Percentiles rank a stretch among this genome's conserved stretches.
These are phyloP conservation scores for Angophora floribunda DNA, from an alignment of 345 rosid genomes.

Conservation along the genomic window DNA sequence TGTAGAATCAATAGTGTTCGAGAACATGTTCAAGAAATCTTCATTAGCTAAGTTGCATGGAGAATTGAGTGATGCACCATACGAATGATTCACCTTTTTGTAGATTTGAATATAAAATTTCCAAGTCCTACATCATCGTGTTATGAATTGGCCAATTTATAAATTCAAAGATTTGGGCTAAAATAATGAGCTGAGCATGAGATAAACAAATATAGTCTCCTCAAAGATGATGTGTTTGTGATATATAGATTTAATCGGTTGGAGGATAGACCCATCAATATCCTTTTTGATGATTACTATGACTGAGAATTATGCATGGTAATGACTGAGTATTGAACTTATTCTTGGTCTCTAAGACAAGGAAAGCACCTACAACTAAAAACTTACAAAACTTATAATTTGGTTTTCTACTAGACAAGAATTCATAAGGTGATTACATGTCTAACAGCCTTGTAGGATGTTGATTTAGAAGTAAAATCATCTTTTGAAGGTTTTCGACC, in stretches of 20 bases:
- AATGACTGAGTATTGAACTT: background rate
- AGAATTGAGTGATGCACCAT: background rate
- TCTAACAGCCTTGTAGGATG: background rate
- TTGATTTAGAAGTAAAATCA: background rate
- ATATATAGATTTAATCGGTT: background rate
- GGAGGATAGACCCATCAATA: background rate
- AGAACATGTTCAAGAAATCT: background rate
- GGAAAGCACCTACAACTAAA: accelerated
- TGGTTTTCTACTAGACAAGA: background rate
- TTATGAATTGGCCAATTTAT: background rate
- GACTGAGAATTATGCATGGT: accelerated
- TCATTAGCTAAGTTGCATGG: background rate
- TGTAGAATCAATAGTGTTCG: background rate
- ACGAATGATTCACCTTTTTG: background rate
- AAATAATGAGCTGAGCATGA: background rate
- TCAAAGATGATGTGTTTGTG: background rate
- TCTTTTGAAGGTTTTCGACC: background rate
- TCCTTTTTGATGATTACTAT: background rate
- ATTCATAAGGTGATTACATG: background rate
- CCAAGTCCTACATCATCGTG: background rate
- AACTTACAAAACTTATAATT: too few species aligned
- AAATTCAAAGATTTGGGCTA: accelerated
- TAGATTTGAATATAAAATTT: too few species aligned
- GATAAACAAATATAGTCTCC: background rate
- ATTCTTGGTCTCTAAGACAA: background rate